phyloP scores from a whole-genome alignment of 1,284 basidiomycete genomes.

The Marasmius fiardii region DNA sequence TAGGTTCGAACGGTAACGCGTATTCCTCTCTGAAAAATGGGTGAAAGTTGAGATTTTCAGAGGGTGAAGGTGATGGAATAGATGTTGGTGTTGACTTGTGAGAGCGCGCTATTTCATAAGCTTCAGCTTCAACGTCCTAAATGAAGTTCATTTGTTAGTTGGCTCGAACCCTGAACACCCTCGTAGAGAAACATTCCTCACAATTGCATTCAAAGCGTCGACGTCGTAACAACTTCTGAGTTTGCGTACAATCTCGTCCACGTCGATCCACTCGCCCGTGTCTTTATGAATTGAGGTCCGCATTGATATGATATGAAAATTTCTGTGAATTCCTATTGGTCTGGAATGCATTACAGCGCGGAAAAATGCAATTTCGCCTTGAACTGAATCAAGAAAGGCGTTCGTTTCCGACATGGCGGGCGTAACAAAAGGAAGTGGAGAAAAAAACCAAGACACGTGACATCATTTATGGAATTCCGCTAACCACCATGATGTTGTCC shows the following conservation, averaged over 20 bases:
- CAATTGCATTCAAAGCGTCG: constrained; percentile 72
- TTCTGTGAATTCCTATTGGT: constrained; percentile 74
- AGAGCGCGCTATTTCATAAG: constrained; percentile 48
- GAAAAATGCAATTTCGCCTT: constrained; percentile 80
- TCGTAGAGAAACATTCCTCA: too few relatives aligned
- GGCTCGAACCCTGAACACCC: too few relatives aligned
- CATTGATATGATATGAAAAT: constrained; percentile 77
- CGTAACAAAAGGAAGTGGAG: neutral
- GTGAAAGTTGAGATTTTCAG: constrained; percentile 61
- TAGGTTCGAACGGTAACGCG: constrained; percentile 53
- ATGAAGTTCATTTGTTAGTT: constrained; percentile 8
- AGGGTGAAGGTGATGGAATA: constrained; percentile 59
- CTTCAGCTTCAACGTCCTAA: constrained; percentile 59
- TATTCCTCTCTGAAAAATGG: constrained; percentile 66
- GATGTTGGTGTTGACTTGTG: constrained; percentile 43
- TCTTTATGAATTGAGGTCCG: constrained; percentile 68
- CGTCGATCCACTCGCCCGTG: constrained; percentile 57
- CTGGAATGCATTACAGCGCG: constrained; percentile 72
- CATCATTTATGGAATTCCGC: neutral
- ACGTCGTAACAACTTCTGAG: constrained; percentile 71
- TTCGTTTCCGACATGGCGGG: neutral
- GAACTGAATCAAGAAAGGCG: constrained; percentile 61
- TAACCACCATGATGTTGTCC: neutral
- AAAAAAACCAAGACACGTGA: neutral
- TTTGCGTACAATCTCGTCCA: constrained; percentile 74